Conservation (phyloP, 805 yeast species). For the Vanderwaltozyma tropicalis region DNA sequence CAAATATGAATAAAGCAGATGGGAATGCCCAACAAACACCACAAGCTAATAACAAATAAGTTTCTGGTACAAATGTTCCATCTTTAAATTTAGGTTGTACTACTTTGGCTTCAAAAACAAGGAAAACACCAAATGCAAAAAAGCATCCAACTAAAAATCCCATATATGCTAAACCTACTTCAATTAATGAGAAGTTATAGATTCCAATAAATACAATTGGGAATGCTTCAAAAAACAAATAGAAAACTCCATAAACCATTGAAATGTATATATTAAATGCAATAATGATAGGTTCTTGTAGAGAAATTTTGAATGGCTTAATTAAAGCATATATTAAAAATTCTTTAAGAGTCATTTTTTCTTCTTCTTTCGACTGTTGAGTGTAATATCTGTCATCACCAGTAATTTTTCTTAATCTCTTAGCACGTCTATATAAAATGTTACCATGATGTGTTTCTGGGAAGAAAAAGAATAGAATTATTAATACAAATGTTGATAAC, state of each 20-base stretch:
- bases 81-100: constrained; percentile 22
- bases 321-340: constrained; percentile 30
- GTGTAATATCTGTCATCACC: constrained; percentile 38
- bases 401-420: constrained; percentile 37
- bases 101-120: constrained; percentile 20
- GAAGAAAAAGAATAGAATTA: constrained; percentile 31
- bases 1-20: constrained; percentile 36
- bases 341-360: constrained; percentile 11
- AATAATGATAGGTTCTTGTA: constrained; percentile 47
- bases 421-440: constrained; percentile 36
- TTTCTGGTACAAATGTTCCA: constrained; percentile 32
- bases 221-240: constrained; percentile 51
- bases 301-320: constrained; percentile 42
- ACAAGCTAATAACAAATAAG: constrained; percentile 33
- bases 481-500: constrained; percentile 30
- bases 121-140: constrained; percentile 28
- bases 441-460: constrained; percentile 43
- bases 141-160: constrained; percentile 38
- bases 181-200: constrained; percentile 38
- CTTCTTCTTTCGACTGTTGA: constrained; percentile 31
- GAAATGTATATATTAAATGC: constrained; percentile 43
- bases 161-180: constrained; percentile 32
- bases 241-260: constrained; percentile 41
- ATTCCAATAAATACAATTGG: constrained; percentile 42
- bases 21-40: constrained; percentile 35